phyloP scores from a whole-genome alignment of 768 basidiomycete species.

The Phaeolepiota aurea region DNA sequence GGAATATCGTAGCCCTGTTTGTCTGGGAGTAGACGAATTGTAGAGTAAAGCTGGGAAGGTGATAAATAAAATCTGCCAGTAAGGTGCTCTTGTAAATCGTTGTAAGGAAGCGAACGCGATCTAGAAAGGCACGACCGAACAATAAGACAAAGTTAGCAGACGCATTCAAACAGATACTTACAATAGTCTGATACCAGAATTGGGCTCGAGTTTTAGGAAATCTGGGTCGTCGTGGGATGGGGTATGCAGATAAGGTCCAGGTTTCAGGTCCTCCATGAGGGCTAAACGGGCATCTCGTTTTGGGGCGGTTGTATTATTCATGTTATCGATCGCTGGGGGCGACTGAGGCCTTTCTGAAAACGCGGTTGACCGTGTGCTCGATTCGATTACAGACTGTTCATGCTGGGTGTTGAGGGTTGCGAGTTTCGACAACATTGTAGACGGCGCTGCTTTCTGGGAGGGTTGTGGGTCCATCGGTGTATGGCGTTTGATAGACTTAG shows the following conservation, averaged over 20 bases:
- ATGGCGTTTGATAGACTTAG: too few species aligned
- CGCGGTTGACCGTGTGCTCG: slow-evolving; percentile 15
- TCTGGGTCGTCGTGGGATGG: slow-evolving; percentile 64
- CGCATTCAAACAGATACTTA: slow-evolving; percentile 29
- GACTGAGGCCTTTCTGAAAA: slow-evolving; percentile 26
- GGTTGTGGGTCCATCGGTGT: slow-evolving; percentile 3
- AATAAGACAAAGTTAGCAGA: slow-evolving; percentile 4
- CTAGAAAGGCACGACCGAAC: slow-evolving; percentile 29
- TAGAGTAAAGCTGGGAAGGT: slow-evolving; percentile 84
- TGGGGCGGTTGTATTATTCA: slow-evolving; percentile 2
- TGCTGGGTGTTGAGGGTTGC: slow-evolving; percentile 5
- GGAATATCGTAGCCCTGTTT: slow-evolving; percentile 88
- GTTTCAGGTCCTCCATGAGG: slow-evolving; percentile 66
- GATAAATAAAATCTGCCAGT: slow-evolving; percentile 81
- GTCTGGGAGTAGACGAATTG: slow-evolving; percentile 66
- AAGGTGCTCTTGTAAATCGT: slow-evolving; percentile 74
- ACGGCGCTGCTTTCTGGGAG: slow-evolving; percentile 8
- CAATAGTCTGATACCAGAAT: slow-evolving; percentile 81
- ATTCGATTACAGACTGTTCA: slow-evolving; percentile 1
- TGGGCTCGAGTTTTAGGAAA: slow-evolving; percentile 81
- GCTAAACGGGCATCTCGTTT: slow-evolving; percentile 56
- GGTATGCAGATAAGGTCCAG: slow-evolving; percentile 72
- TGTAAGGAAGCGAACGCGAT: slow-evolving; percentile 65
- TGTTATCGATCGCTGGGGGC: slow-evolving; percentile 7
- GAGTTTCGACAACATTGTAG: slow-evolving; percentile 8